Conservation (phyloP, 805 yeast species). For the Yarrowia bubula region DNA sequence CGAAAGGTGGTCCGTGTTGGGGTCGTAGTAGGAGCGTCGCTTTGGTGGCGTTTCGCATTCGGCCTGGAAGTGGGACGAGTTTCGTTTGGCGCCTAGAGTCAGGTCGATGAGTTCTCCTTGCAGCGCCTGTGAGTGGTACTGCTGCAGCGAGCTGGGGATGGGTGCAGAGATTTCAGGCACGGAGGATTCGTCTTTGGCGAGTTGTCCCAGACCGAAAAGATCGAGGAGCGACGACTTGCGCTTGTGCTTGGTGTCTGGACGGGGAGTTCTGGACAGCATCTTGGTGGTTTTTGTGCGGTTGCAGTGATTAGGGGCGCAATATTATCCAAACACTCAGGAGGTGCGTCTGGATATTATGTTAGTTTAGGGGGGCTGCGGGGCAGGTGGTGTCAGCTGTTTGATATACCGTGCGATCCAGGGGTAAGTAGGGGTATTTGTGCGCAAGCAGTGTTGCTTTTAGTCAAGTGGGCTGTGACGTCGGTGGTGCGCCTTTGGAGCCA, state of each 20-base stretch:
- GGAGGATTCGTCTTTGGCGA: neutral
- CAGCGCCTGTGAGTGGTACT: neutral
- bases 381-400: neutral
- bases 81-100: conserved; percentile 11
- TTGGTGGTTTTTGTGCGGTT: neutral
- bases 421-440: neutral
- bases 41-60: conserved; percentile 11
- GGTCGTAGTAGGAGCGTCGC: conserved; percentile 17
- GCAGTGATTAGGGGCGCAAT: conserved; percentile 4
- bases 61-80: conserved; percentile 3
- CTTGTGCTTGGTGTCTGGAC: conserved; percentile 13
- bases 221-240: conserved; percentile 12
- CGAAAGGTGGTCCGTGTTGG: conserved; percentile 16
- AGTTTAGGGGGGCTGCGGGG: neutral
- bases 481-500: neutral
- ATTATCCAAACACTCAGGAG: neutral
- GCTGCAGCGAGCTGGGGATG: conserved; percentile 10
- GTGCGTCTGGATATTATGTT: neutral
- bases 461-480: conserved; percentile 8
- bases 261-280: conserved; percentile 15
- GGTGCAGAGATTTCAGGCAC: conserved; percentile 14
- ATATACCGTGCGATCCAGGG: neutral
- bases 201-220: conserved; percentile 3
- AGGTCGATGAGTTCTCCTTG: conserved; percentile 5
- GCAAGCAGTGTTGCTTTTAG: neutral